phyloP scores from a whole-genome alignment of 768 basidiomycete genomes.

The Pholiota molesta region DNA sequence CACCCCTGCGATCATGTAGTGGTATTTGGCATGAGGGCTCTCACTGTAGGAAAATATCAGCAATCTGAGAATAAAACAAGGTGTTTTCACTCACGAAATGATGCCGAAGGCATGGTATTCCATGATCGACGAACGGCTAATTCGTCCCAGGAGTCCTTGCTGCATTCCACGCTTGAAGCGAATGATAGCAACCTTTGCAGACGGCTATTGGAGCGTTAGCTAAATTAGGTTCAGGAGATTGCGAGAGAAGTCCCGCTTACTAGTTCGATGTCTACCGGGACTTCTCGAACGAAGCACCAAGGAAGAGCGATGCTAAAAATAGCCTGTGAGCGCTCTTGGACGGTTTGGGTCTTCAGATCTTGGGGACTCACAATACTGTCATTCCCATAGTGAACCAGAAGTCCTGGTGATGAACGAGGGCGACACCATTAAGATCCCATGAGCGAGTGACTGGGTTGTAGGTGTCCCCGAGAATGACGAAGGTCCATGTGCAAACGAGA shows the following conservation, averaged over 20 bases:
- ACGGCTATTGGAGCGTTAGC: conserved; percentile 51
- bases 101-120: conserved; percentile 86
- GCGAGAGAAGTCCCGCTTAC: conserved; percentile 42
- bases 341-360: conserved; percentile 5
- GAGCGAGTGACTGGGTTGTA: conserved; percentile 56
- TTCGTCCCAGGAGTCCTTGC: conserved; percentile 74
- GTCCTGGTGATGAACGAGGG: conserved; percentile 68
- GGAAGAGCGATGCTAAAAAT: conserved; percentile 63
- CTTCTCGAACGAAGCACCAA: conserved; percentile 77
- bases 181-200: conserved; percentile 76
- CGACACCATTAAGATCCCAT: conserved; percentile 59
- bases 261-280: conserved; percentile 73
- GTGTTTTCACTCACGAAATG: conserved; percentile 55
- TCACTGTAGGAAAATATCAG: conserved; percentile 46
- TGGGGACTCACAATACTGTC: conserved; percentile 63
- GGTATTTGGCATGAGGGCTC: conserved; percentile 71
- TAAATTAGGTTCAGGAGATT: conserved; percentile 16
- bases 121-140: conserved; percentile 73
- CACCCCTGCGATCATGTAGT: conserved; percentile 82
- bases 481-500: conserved; percentile 59
- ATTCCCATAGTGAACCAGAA: conserved; percentile 79
- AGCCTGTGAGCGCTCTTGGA: conserved; percentile 15
- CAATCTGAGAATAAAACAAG: conserved; percentile 6
- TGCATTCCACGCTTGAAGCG: conserved; percentile 86
- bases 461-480: conserved; percentile 67